Evolutionary conservation across 169 alveolate genomes (phyloP).

Genomic region (Plasmodium chabaudi): DNA sequence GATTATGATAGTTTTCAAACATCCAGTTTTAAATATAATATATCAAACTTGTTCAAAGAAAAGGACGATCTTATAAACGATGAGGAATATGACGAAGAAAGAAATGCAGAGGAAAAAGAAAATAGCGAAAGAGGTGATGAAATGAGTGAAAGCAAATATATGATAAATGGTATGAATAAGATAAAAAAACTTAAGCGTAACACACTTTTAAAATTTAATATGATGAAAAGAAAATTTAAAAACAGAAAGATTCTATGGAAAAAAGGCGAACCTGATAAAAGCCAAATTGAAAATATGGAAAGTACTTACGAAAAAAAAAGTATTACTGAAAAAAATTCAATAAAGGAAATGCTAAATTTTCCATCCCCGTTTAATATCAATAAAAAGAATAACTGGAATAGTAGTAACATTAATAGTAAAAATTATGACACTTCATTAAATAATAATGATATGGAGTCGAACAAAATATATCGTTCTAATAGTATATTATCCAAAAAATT

Average conservation of each 20-base stretch:
- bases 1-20: constrained; percentile 5
- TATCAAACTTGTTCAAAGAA: constrained; percentile 40
- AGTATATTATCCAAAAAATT: too few species aligned
- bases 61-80: constrained; percentile 32
- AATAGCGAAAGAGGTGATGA: constrained; percentile 15
- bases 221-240: constrained; percentile 4
- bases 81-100: constrained; percentile 52
- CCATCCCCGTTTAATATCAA: constrained; percentile 8
- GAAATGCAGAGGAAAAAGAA: constrained; percentile 1
- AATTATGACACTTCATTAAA: neutral
- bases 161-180: neutral
- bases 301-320: constrained; percentile 6
- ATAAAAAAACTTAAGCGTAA: neutral
- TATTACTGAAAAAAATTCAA: too few species aligned
- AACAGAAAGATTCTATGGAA: neutral
- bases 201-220: neutral
- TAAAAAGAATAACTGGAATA: neutral
- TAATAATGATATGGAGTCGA: too few species aligned
- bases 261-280: neutral
- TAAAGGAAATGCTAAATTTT: constrained; percentile 1
- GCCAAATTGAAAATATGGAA: constrained; percentile 15
- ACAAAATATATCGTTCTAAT: too few species aligned
- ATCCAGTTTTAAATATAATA: constrained; percentile 14
- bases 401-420: neutral
- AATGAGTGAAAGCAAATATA: neutral